Percentiles rank a stretch among this genome's conserved stretches.
Conservation (phyloP, 2,329 filamentous ascomycete species). For the Magnaporthiopsis rhizophila region DNA sequence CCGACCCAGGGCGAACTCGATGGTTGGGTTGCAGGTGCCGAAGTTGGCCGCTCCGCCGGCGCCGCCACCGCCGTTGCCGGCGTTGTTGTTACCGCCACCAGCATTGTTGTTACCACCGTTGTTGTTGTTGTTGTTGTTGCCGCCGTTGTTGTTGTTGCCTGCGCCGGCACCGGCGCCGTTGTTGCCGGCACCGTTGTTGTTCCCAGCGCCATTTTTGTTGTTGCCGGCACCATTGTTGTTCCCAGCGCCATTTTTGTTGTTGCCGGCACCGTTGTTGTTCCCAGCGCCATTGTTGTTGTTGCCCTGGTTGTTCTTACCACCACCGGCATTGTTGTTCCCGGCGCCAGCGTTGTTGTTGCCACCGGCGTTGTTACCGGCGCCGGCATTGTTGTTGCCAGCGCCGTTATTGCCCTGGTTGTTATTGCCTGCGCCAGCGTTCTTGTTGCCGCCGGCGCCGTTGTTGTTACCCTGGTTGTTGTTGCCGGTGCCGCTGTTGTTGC, state of each 20-base stretch:
- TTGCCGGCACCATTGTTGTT: conserved; percentile 9
- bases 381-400: conserved; percentile 6
- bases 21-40: conserved; percentile 46
- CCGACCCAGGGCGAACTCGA: conserved; percentile 51
- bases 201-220: conserved; percentile 6
- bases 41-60: conserved; percentile 36
- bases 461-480: conserved; percentile 5
- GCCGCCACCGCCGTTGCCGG: conserved; percentile 9
- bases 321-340: conserved; percentile 8
- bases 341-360: background rate
- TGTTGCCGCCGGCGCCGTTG: too few species aligned
- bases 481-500: too few species aligned
- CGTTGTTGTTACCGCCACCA: conserved; percentile 9
- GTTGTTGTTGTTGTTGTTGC: conserved; percentile 10
- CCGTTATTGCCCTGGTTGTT: conserved; percentile 6
- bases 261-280: conserved; percentile 9
- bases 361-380: conserved; percentile 8
- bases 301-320: conserved; percentile 10
- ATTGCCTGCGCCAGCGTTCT: conserved; percentile 1
- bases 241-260: background rate
- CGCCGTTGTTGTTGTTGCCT: conserved; percentile 9
- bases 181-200: conserved; percentile 10
- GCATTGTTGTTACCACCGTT: conserved; percentile 8
- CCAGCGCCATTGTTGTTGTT: conserved; percentile 6
- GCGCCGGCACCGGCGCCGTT: conserved; percentile 14